Conservation (phyloP, 2,329 filamentous ascomycete species). For the Herpotrichia juniperi region DNA sequence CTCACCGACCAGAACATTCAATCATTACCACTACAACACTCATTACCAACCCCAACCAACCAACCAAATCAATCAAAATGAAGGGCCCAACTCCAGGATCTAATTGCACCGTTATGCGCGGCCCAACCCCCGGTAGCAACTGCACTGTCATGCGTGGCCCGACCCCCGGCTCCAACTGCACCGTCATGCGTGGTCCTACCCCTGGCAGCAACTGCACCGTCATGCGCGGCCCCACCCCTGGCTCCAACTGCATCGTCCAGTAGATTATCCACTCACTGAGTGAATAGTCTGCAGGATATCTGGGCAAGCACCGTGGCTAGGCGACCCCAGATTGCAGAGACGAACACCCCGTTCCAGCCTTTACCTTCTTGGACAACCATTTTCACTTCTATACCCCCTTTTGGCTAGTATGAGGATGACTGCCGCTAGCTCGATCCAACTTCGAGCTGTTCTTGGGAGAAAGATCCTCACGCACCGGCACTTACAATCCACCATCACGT, state of each 20-base stretch:
- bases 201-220: conserved; percentile 8
- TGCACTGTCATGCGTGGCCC: conserved; percentile 9
- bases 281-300: neutral
- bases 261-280: neutral
- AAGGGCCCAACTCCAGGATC: conserved; percentile 2
- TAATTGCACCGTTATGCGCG: conserved; percentile 10
- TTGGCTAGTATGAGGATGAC: neutral
- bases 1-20: conserved; percentile 20
- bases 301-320: neutral
- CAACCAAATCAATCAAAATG: conserved; percentile 23
- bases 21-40: conserved; percentile 21
- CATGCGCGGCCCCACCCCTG: neutral
- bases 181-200: conserved; percentile 2
- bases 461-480: too few relatives aligned
- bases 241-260: neutral
- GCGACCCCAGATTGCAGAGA: neutral
- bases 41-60: conserved; percentile 11
- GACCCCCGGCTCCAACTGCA: conserved; percentile 3
- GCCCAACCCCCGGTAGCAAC: neutral
- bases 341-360: neutral
- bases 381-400: neutral
- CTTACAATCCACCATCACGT: too few relatives aligned
- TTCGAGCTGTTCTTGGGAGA: neutral
- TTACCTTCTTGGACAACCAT: neutral
- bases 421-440: too few relatives aligned